Percentiles rank a stretch among this genome's conserved stretches.
These are phyloP conservation scores for Torulaspora quercuum DNA, from an alignment of 805 yeast species.

Conservation along the genomic window DNA sequence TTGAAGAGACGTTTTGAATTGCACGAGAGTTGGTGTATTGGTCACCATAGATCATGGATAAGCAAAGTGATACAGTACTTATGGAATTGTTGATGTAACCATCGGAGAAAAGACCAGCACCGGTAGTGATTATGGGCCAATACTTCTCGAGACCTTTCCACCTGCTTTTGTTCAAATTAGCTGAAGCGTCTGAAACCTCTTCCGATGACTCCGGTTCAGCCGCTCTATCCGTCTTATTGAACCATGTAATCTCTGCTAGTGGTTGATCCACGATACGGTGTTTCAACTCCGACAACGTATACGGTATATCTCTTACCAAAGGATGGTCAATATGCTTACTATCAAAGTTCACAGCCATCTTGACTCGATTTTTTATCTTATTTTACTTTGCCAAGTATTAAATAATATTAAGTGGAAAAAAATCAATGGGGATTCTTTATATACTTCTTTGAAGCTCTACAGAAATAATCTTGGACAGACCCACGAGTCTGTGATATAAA, in stretches of 20 bases:
- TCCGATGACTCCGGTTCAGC: conserved; percentile 1
- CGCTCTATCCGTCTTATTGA: conserved; percentile 21
- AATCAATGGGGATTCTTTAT: no score
- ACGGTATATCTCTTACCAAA: conserved; percentile 50
- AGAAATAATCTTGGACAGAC: no score
- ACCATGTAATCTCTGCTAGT: conserved; percentile 43
- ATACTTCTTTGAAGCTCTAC: no score
- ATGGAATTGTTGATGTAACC: conserved; percentile 89
- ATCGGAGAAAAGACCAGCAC: conserved; percentile 91
- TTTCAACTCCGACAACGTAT: conserved; percentile 37
- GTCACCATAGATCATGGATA: conserved; percentile 60
- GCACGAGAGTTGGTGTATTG: conserved; percentile 64
- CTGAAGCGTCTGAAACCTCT: conserved; percentile 4
- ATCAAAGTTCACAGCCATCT: conserved; percentile 6
- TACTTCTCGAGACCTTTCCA: conserved; percentile 36
- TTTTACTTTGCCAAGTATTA: no score
- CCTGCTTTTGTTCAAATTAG: conserved; percentile 12
- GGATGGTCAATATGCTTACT: conserved; percentile 23
- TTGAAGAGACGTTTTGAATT: conserved; percentile 73
- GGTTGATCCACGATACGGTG: conserved; percentile 44
- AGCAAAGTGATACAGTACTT: conserved; percentile 70
- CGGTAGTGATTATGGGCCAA: conserved; percentile 77
- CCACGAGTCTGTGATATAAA: no score
- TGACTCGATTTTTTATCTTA: not conserved
- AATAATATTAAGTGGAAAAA: no score